Evolutionary conservation across 2,329 filamentous ascomycete species (phyloP).

Genomic region (Ophiocordyceps unilateralis): DNA sequence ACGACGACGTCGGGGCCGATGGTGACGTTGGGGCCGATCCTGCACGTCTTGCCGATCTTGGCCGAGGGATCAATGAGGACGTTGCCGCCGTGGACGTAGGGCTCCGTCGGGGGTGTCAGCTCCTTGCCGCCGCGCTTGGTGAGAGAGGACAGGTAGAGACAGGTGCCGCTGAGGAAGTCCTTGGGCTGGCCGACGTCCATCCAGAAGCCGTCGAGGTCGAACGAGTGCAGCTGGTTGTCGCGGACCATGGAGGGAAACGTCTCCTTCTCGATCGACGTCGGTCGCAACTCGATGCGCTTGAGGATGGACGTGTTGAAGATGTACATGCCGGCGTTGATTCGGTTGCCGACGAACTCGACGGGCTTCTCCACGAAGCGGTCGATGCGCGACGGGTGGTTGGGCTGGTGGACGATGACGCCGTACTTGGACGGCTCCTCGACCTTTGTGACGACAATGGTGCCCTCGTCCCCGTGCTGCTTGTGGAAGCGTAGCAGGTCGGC

Average conservation of each 20-base stretch:
- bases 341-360: constrained; percentile 94
- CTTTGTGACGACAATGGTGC: constrained; percentile 96
- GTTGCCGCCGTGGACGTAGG: constrained; percentile 83
- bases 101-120: constrained; percentile 54
- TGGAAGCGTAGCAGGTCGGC: constrained; percentile 80
- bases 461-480: constrained; percentile 82
- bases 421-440: constrained; percentile 98
- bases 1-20: constrained; percentile 87
- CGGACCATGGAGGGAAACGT: constrained; percentile 89
- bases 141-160: constrained; percentile 85
- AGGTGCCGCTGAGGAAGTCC: constrained; percentile 92
- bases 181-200: constrained; percentile 99
- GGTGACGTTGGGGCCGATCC: constrained; percentile 91
- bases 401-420: constrained; percentile 95
- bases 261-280: constrained; percentile 96
- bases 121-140: constrained; percentile 79
- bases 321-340: constrained; percentile 97
- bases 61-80: constrained; percentile 87
- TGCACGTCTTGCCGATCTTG: constrained; percentile 96
- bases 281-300: constrained; percentile 81
- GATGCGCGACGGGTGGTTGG: constrained; percentile 75
- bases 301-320: constrained; percentile 89
- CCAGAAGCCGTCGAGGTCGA: constrained; percentile 95
- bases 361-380: constrained; percentile 99
- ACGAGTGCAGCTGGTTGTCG: constrained; percentile 84